These are phyloP conservation scores for Hsuehochloa calcarea DNA, from an alignment of 176 grass and related monocot genomes.

Conservation along the genomic window DNA sequence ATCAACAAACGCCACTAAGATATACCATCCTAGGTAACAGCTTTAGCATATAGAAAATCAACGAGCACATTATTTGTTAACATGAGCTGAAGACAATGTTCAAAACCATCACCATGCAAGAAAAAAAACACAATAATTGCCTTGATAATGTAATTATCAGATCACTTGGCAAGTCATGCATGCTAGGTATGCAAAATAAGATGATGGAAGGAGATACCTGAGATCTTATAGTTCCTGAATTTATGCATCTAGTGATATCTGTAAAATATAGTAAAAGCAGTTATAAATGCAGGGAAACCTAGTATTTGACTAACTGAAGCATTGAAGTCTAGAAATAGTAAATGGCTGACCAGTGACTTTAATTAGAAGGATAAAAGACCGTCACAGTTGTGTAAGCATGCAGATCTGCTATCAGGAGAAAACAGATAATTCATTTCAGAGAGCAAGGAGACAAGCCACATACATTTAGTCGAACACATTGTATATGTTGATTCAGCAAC, in stretches of 20 bases:
- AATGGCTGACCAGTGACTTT: too few species aligned
- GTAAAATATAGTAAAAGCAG: conserved; percentile 37
- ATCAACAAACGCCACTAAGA: background rate
- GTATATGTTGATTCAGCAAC: conserved; percentile 94
- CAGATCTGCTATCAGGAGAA: background rate
- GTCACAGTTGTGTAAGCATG: background rate
- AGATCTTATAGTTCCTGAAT: conserved; percentile 55
- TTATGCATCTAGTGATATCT: conserved; percentile 81
- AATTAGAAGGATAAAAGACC: background rate
- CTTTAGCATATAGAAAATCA: background rate
- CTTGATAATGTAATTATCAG: background rate
- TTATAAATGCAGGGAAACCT: conserved; percentile 1
- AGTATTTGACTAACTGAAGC: too few species aligned
- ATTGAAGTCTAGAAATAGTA: too few species aligned
- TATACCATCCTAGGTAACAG: background rate
- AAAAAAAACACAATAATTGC: conserved; percentile 7
- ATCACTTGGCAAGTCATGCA: conserved; percentile 26
- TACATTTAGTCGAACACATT: conserved; percentile 91
- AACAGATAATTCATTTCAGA: conserved; percentile 23
- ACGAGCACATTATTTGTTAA: background rate
- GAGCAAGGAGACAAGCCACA: conserved; percentile 26
- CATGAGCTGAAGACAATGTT: background rate
- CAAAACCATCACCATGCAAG: background rate
- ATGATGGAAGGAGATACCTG: conserved; percentile 59
- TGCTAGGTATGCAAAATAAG: background rate